Evolutionary conservation across 169 alveolate genomes (phyloP).

Genomic region (Eimeria praecox): DNA sequence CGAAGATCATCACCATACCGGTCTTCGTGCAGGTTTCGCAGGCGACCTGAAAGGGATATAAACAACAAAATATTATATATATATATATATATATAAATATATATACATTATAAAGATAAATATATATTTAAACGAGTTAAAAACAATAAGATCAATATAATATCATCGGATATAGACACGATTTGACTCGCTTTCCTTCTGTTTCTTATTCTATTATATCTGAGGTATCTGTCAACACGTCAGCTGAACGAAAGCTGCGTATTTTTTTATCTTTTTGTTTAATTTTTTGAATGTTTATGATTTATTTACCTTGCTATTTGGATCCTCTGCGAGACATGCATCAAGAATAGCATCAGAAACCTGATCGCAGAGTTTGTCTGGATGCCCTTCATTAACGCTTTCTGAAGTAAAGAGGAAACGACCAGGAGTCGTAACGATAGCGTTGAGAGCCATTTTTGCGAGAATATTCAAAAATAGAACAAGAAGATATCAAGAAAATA

Average conservation of each 20-base stretch:
- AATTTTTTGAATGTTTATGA: background rate
- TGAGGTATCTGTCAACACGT: too few species aligned
- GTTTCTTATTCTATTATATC: too few species aligned
- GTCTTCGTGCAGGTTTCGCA: constrained; percentile 91
- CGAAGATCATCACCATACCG: constrained; percentile 97
- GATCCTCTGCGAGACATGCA: constrained; percentile 97
- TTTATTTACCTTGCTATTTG: constrained; percentile 84
- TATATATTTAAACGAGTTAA: too few species aligned
- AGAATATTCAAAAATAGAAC: too few species aligned
- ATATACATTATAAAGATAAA: too few species aligned
- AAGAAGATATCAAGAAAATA: too few species aligned
- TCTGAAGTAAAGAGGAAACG: constrained; percentile 98
- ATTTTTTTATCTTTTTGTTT: background rate
- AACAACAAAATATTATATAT: too few species aligned
- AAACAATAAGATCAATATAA: too few species aligned
- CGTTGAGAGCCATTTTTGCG: constrained; percentile 39
- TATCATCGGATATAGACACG: too few species aligned
- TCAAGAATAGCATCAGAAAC: constrained; percentile 99
- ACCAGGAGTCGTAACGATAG: constrained; percentile 70
- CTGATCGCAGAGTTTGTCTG: constrained; percentile 99
- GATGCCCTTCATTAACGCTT: constrained; percentile 99
- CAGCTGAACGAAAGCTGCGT: too few species aligned
- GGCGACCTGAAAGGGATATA: constrained; percentile 84
- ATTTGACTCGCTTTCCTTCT: too few species aligned
- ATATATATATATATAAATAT: too few species aligned